Percentiles rank a stretch among this genome's conserved stretches.
phyloP scores from a whole-genome alignment of 768 basidiomycete species.

The Tylopilus balloui region DNA sequence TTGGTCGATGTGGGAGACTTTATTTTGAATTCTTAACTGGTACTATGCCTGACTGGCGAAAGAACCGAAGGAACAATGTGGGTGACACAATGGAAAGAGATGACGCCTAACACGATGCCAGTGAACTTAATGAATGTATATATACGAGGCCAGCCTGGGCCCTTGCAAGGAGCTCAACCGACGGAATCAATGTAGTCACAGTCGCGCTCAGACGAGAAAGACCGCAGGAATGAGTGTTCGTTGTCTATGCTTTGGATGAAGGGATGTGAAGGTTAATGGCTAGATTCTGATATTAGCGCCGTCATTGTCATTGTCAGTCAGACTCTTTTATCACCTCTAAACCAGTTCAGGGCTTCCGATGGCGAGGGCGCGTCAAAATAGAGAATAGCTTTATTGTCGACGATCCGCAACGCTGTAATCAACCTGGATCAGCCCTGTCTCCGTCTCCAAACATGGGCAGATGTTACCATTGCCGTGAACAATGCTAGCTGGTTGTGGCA shows the following conservation, averaged over 20 bases:
- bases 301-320: neutral
- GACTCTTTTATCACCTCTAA: constrained; percentile 58
- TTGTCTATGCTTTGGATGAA: constrained; percentile 63
- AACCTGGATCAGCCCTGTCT: constrained; percentile 5
- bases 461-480: constrained; percentile 77
- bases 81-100: constrained; percentile 34
- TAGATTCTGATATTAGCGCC: constrained; percentile 27
- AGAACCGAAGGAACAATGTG: constrained; percentile 17
- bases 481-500: constrained; percentile 85
- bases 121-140: constrained; percentile 35
- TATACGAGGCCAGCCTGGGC: constrained; percentile 29
- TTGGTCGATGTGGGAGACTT: neutral
- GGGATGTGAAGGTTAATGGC: constrained; percentile 90
- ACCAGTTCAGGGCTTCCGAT: constrained; percentile 86
- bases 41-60: constrained; percentile 27
- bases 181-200: constrained; percentile 2
- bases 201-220: constrained; percentile 6
- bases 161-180: constrained; percentile 13
- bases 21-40: constrained; percentile 13
- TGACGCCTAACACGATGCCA: constrained; percentile 28
- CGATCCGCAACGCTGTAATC: constrained; percentile 68
- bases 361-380: constrained; percentile 85
- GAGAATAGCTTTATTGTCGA: constrained; percentile 88
- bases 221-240: constrained; percentile 5
- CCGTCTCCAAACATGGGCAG: neutral